A percentile compares a stretch with the other conserved stretches of the same genome.
Conservation (phyloP, 495 filamentous ascomycete species). For the Mytilinidion resinicola region DNA sequence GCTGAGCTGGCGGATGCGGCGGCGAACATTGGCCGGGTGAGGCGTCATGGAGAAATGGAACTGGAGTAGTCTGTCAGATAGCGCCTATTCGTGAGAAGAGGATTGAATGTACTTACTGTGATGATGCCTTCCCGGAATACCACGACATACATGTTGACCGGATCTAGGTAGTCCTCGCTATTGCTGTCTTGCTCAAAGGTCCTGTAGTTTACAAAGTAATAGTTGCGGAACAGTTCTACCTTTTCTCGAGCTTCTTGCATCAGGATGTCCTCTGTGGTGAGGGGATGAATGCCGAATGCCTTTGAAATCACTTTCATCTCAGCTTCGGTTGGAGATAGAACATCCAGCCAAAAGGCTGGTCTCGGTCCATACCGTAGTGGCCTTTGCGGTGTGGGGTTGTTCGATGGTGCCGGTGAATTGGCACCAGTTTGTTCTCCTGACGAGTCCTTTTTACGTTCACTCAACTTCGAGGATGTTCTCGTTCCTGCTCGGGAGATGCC, state of each 20-base stretch:
- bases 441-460: constrained; percentile 8
- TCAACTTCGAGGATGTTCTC: constrained; percentile 4
- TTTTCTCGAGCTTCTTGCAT: constrained; percentile 96
- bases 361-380: constrained; percentile 74
- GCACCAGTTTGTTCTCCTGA: constrained; percentile 24
- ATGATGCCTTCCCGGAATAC: constrained; percentile 94
- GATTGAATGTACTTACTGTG: constrained; percentile 40
- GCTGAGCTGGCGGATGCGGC: constrained; percentile 84
- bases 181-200: constrained; percentile 90
- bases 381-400: constrained; percentile 38
- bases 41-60: constrained; percentile 94
- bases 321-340: constrained; percentile 78
- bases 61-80: constrained; percentile 3
- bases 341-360: constrained; percentile 93
- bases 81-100: background rate
- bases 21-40: constrained; percentile 89
- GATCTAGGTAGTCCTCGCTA: constrained; percentile 83
- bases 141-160: constrained; percentile 95
- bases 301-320: constrained; percentile 92
- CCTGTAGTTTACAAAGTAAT: constrained; percentile 97
- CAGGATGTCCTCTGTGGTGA: constrained; percentile 95
- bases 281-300: constrained; percentile 87
- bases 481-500: constrained; percentile 4
- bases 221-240: constrained; percentile 92
- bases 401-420: constrained; percentile 7